Percentiles rank a stretch among this genome's conserved stretches.
Evolutionary conservation across 2,329 filamentous ascomycete species (phyloP).

Genomic region (Colletotrichum sp.): DNA sequence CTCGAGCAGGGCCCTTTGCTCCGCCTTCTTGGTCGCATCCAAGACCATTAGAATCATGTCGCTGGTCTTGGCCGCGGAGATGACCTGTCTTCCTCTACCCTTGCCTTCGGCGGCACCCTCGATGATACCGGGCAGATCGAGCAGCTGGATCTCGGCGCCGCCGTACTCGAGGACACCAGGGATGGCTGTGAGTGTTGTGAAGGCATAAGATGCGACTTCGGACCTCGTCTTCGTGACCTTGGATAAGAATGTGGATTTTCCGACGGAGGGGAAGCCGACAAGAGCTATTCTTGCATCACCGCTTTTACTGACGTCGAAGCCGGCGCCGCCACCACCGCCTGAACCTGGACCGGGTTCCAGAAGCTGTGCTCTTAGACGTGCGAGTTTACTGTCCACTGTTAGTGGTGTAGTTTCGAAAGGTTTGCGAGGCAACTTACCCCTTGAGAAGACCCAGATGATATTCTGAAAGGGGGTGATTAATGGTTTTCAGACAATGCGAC

Average conservation of each 20-base stretch:
- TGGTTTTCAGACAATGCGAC: not conserved
- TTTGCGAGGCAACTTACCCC: slow-evolving; percentile 65
- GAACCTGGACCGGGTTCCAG: slow-evolving; percentile 86
- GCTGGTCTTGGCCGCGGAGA: slow-evolving; percentile 97
- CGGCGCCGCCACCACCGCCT: slow-evolving; percentile 78
- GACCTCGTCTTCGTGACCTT: slow-evolving; percentile 99
- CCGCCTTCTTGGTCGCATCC: slow-evolving; percentile 94
- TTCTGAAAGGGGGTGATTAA: slow-evolving; percentile 59
- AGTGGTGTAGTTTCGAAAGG: not conserved
- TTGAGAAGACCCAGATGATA: slow-evolving; percentile 98
- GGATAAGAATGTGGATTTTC: slow-evolving; percentile 98
- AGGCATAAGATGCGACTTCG: slow-evolving; percentile 94
- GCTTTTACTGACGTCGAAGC: slow-evolving; percentile 94
- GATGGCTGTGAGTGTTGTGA: slow-evolving; percentile 97
- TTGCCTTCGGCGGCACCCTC: slow-evolving; percentile 97
- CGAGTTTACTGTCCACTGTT: slow-evolving; percentile 76
- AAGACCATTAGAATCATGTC: slow-evolving; percentile 97
- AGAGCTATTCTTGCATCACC: slow-evolving; percentile 96
- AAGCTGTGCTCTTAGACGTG: slow-evolving; percentile 90
- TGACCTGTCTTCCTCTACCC: slow-evolving; percentile 93
- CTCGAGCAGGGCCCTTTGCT: slow-evolving; percentile 89
- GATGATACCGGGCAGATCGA: slow-evolving; percentile 97
- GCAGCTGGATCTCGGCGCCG: slow-evolving; percentile 95
- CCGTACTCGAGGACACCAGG: slow-evolving; percentile 97
- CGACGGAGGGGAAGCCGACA: slow-evolving; percentile 98